phyloP scores from a whole-genome alignment of 495 filamentous ascomycete genomes.

The Pyrenula aspistea region DNA sequence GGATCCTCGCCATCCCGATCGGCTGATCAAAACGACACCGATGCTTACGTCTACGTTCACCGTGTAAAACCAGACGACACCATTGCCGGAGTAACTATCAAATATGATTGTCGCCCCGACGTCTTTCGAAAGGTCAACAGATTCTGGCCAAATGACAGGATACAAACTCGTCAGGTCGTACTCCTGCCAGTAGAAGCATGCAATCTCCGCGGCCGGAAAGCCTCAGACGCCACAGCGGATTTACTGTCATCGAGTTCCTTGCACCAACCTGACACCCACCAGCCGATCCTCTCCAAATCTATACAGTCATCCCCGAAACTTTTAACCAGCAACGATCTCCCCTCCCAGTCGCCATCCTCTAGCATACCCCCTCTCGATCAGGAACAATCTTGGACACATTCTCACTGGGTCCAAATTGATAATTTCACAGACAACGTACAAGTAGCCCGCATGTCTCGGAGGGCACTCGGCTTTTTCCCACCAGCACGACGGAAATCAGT shows the following conservation, averaged over 20 bases:
- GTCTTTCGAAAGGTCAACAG: constrained; percentile 79
- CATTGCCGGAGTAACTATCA: constrained; percentile 78
- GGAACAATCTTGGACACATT: constrained; percentile 64
- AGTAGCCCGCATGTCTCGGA: constrained; percentile 73
- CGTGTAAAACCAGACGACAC: constrained; percentile 72
- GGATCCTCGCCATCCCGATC: constrained; percentile 10
- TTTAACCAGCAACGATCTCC: neutral
- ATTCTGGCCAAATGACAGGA: constrained; percentile 84
- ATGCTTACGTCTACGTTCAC: constrained; percentile 79
- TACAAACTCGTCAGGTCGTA: constrained; percentile 70
- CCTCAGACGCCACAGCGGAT: constrained; percentile 8
- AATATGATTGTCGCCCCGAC: constrained; percentile 70
- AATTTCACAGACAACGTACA: constrained; percentile 59
- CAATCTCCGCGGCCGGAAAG: constrained; percentile 59
- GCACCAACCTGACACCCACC: neutral
- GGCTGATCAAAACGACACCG: constrained; percentile 47
- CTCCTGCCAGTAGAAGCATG: constrained; percentile 86
- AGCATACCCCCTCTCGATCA: constrained; percentile 18
- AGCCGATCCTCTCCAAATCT: neutral
- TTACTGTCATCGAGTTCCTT: neutral
- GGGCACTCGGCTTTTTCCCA: constrained; percentile 82
- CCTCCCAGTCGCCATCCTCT: neutral
- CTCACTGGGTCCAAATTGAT: constrained; percentile 74
- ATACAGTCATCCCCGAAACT: neutral
- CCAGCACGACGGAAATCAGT: constrained; percentile 74